Evolutionary conservation across 2,329 filamentous ascomycete genomes (phyloP), one percentile per base, ranked within the genome.

Genomic region (Aspergillus felis): DNA sequence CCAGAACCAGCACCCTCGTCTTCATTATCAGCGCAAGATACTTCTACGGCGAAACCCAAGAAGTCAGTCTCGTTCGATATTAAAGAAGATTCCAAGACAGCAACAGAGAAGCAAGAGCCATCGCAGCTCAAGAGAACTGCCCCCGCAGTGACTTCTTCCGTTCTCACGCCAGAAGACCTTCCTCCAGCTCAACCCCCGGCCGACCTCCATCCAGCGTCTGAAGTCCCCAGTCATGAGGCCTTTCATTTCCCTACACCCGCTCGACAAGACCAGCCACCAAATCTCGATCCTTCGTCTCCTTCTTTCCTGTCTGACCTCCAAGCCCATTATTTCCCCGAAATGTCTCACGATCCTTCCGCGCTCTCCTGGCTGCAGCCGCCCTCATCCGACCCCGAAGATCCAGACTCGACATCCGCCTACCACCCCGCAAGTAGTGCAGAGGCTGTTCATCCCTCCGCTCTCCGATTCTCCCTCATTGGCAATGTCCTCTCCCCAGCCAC

Each of bases 401-500:
- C 86, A 24, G 87, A 90, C 68, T 82, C 81, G 62, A 83, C 87
- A 63, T 91, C 88, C 2, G 83, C 91, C 8, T 97, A 97, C 78
- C 90, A 93, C 70, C 92, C 93, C 0, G 82, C 84, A 14, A 87
- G 91, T 60, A 80, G 83, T 44, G 84, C 85, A 3, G 83, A 95
- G n/a, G 81, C 88, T 35, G 81, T 77, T 46, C 65, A 73, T 5
- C 73, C 92, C 1, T 86, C 89, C 1, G 85, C 89, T 35, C 82
- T 99, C 52, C 89, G 94, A 56, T 99, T 97, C 79, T 89, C 92
- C 71, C 96, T 99, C 72, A 84, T 82, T 52, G 94, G 93, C 60
- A 82, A 83, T 0, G 81, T 99, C 2, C 81, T 99, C 12, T 86
- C 93, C 0, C 94, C 94, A 0, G 82, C 85, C 51, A 83, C 86